A percentile compares a stretch with the other conserved stretches of the same genome.
These are phyloP conservation scores for Knufia fluminis DNA, from an alignment of 2,329 filamentous ascomycete genomes.

Conservation along the genomic window DNA sequence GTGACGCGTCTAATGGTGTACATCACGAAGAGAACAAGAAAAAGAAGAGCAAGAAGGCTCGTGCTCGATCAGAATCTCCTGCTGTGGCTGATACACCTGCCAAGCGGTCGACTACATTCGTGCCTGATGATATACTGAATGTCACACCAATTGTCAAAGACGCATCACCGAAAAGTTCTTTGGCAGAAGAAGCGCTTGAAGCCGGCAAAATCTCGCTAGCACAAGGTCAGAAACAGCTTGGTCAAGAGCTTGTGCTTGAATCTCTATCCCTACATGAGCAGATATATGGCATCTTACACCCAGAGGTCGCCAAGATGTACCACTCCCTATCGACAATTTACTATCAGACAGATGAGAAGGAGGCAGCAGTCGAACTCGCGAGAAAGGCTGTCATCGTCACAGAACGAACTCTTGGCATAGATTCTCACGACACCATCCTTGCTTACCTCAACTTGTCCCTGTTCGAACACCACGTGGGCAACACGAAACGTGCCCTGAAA, in stretches of 20 bases:
- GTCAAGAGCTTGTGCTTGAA: constrained; percentile 91
- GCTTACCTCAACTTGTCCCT: constrained; percentile 93
- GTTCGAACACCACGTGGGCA: constrained; percentile 85
- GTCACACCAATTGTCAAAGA: constrained; percentile 94
- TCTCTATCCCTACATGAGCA: constrained; percentile 94
- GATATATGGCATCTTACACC: constrained; percentile 94
- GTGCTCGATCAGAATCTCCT: constrained; percentile 29
- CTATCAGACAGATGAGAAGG: constrained; percentile 96
- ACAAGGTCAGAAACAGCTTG: constrained; percentile 89
- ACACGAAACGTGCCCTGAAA: constrained; percentile 75
- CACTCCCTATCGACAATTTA: constrained; percentile 92
- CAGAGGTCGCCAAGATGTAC: constrained; percentile 91
- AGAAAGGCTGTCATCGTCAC: constrained; percentile 95
- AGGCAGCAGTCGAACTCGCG: constrained; percentile 85
- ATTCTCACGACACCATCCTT: constrained; percentile 86
- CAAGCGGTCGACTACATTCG: constrained; percentile 55
- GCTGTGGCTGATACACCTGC: constrained; percentile 32
- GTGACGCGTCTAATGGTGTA: constrained; percentile 24
- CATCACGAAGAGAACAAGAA: constrained; percentile 42
- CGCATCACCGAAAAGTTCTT: constrained; percentile 75
- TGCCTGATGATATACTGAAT: constrained; percentile 77
- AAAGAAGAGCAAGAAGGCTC: constrained; percentile 47
- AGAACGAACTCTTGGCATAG: constrained; percentile 85
- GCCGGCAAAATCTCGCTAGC: constrained; percentile 93
- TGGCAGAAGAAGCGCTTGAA: constrained; percentile 92